Conservation (phyloP, 2,329 filamentous ascomycete genomes). For the Mycogone perniciosa region DNA sequence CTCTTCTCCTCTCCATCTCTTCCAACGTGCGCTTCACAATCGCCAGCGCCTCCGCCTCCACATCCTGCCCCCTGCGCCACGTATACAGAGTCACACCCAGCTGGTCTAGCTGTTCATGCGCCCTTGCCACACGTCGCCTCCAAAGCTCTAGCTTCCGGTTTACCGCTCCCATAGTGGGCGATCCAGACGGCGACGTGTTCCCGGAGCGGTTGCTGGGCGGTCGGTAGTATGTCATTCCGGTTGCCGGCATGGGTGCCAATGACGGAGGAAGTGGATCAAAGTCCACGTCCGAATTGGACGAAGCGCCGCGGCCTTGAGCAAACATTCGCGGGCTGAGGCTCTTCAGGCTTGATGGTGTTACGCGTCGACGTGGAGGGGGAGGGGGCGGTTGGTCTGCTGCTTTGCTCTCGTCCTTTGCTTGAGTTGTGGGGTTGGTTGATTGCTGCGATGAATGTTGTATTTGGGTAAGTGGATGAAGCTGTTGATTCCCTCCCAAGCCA, state of each 20-base stretch:
- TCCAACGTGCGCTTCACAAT: slow-evolving; percentile 53
- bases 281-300: slow-evolving; percentile 35
- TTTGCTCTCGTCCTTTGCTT: background rate
- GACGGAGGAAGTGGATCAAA: slow-evolving; percentile 35
- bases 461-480: slow-evolving; percentile 34
- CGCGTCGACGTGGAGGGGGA: slow-evolving; percentile 42
- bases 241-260: slow-evolving; percentile 15
- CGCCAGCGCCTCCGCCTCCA: slow-evolving; percentile 57
- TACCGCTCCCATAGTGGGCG: slow-evolving; percentile 30
- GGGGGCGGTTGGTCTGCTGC: slow-evolving; percentile 32
- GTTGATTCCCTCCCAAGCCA: slow-evolving; percentile 15
- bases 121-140: slow-evolving; percentile 59
- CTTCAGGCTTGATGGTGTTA: slow-evolving; percentile 31
- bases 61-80: slow-evolving; percentile 68
- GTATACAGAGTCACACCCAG: slow-evolving; percentile 63
- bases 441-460: slow-evolving; percentile 36
- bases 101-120: slow-evolving; percentile 55
- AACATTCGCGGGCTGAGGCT: slow-evolving; percentile 27
- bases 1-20: slow-evolving; percentile 30
- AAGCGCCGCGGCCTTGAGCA: slow-evolving; percentile 25
- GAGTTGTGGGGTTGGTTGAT: slow-evolving; percentile 14
- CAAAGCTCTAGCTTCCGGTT: slow-evolving; percentile 71
- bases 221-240: slow-evolving; percentile 18
- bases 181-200: slow-evolving; percentile 29
- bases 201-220: slow-evolving; percentile 25